A percentile compares a stretch with the other conserved stretches of the same genome.
Evolutionary conservation across 768 basidiomycete species (phyloP).

Genomic region (Hemileccinum impolitum): DNA sequence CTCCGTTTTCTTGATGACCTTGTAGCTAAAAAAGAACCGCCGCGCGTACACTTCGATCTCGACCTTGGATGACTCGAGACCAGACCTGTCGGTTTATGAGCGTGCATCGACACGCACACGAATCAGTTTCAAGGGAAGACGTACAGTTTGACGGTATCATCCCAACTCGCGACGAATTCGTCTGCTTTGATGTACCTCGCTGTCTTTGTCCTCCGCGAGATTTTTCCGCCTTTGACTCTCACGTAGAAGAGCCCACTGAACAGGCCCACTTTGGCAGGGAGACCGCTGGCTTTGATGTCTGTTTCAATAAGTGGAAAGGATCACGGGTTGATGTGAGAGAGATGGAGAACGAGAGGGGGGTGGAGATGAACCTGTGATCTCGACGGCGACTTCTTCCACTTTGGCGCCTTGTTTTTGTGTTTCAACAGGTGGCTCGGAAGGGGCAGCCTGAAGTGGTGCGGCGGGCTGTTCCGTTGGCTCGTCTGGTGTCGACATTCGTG

Average conservation of each 20-base stretch:
- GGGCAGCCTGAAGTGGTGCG: background rate
- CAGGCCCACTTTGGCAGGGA: conserved; percentile 30
- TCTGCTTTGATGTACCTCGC: conserved; percentile 23
- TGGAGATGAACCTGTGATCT: conserved; percentile 24
- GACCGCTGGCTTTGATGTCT: conserved; percentile 35
- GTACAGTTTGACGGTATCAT: conserved; percentile 25
- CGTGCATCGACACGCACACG: background rate
- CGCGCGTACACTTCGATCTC: conserved; percentile 34
- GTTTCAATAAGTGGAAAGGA: background rate
- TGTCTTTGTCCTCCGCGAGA: conserved; percentile 27
- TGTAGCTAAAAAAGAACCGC: conserved; percentile 31
- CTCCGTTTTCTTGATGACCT: conserved; percentile 33
- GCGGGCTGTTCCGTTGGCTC: background rate
- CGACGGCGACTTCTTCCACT: conserved; percentile 21
- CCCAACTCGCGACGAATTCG: conserved; percentile 30
- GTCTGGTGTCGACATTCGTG: conserved; percentile 14
- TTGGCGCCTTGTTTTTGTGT: conserved; percentile 2
- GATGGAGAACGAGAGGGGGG: background rate
- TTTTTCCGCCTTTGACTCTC: conserved; percentile 25
- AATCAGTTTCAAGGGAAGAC: background rate
- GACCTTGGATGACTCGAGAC: conserved; percentile 30
- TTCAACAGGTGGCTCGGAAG: background rate
- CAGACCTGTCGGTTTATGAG: conserved; percentile 16
- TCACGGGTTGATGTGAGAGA: background rate
- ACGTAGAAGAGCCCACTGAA: conserved; percentile 30